Conservation (phyloP, 306 rosid genomes). For the Malus orientalis region DNA sequence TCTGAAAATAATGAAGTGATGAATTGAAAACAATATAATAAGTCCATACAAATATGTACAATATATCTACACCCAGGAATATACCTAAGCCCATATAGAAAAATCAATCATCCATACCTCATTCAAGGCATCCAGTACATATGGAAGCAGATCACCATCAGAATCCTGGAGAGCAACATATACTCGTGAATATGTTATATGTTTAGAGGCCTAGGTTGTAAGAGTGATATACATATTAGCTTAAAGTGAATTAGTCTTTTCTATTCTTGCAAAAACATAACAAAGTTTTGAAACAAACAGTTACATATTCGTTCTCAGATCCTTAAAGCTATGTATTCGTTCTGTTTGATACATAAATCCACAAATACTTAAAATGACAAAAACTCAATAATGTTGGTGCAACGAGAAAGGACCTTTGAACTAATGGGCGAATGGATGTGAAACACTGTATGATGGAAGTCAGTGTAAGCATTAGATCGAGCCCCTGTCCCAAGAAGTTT, state of each 20-base stretch:
- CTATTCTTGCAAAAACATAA: neutral
- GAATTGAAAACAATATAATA: too few relatives aligned
- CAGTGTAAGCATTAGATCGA: conserved; percentile 97
- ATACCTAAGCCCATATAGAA: neutral
- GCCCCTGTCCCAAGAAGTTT: conserved; percentile 98
- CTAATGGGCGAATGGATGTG: conserved; percentile 91
- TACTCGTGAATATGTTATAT: conserved; percentile 13
- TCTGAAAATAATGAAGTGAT: too few relatives aligned
- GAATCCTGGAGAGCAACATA: conserved; percentile 65
- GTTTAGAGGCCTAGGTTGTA: neutral
- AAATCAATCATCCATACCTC: conserved; percentile 54
- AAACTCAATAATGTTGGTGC: neutral
- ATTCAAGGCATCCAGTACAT: conserved; percentile 85
- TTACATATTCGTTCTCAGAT: too few relatives aligned
- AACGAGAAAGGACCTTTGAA: conserved; percentile 56
- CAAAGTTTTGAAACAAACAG: neutral
- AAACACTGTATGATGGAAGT: conserved; percentile 98
- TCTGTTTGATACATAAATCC: neutral
- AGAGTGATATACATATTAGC: neutral
- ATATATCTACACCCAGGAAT: neutral
- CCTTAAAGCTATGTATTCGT: neutral
- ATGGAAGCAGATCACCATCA: conserved; percentile 88
- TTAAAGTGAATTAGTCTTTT: neutral
- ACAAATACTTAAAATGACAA: neutral
- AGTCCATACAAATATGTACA: neutral